A percentile compares a stretch with the other conserved stretches of the same genome.
phyloP scores from a whole-genome alignment of 106 monocot genomes.

The Narthecium ossifragum region DNA sequence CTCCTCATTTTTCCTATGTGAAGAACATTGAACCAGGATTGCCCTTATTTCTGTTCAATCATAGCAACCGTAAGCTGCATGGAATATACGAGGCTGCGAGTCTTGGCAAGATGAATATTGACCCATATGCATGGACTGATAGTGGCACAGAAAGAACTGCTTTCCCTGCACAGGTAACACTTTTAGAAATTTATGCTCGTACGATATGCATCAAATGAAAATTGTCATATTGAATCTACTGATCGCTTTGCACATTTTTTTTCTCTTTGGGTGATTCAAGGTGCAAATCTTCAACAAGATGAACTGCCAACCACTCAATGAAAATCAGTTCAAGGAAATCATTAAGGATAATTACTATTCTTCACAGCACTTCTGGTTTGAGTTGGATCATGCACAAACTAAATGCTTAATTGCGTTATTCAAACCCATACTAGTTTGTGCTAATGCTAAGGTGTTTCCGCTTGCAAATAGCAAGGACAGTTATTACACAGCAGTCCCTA shows the following conservation, averaged over 20 bases:
- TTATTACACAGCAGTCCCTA: neutral
- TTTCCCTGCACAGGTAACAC: conserved; percentile 70
- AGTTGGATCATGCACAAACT: conserved; percentile 31
- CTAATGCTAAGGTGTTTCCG: neutral
- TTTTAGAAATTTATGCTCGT: too few relatives aligned
- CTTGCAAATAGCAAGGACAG: neutral
- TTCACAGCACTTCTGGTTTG: conserved; percentile 36
- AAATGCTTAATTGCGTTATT: conserved; percentile 23
- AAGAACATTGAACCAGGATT: conserved; percentile 47
- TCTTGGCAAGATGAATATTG: conserved; percentile 47
- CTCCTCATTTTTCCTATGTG: conserved; percentile 38
- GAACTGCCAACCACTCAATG: conserved; percentile 33
- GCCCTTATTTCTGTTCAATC: conserved; percentile 65
- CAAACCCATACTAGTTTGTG: neutral
- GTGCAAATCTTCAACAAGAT: conserved; percentile 31
- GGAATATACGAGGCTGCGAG: conserved; percentile 58
- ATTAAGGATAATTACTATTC: conserved; percentile 44
- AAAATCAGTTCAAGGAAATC: conserved; percentile 29
- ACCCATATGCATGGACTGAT: conserved; percentile 60
- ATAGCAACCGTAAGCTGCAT: conserved; percentile 38
- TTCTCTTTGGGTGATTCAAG: conserved; percentile 7
- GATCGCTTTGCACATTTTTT: neutral
- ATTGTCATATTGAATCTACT: too few relatives aligned
- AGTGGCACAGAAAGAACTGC: conserved; percentile 28
- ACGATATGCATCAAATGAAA: too few relatives aligned